A percentile compares a stretch with the other conserved stretches of the same genome.
Evolutionary conservation across 2,329 filamentous ascomycete species (phyloP).

Genomic region (Ploettnerulaceae sp.): DNA sequence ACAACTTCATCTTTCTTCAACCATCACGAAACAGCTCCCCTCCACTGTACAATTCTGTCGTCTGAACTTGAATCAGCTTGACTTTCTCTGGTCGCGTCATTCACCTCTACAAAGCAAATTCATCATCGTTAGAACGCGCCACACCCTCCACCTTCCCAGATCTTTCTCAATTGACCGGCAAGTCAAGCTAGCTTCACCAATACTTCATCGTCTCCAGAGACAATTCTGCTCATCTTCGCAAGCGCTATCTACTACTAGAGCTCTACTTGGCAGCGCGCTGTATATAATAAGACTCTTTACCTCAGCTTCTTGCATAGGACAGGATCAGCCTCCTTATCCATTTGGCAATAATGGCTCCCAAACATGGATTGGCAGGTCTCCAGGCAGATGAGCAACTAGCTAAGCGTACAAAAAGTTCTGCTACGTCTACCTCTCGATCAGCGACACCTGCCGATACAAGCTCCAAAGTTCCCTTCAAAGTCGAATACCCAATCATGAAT

Average conservation of each 20-base stretch:
- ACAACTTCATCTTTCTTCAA: neutral
- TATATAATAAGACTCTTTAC: no score
- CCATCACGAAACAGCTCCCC: neutral
- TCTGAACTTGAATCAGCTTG: neutral
- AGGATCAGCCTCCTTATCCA: neutral
- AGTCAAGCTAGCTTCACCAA: neutral
- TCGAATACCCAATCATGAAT: constrained; percentile 18
- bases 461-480: constrained; percentile 20
- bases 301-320: no score
- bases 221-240: no score
- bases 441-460: constrained; percentile 16
- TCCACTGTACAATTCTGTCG: neutral
- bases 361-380: constrained; percentile 21
- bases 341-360: constrained; percentile 27
- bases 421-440: constrained; percentile 18
- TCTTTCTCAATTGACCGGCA: neutral
- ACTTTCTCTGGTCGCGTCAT: neutral
- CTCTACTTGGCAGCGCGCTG: neutral
- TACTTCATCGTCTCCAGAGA: neutral
- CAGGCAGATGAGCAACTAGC: constrained; percentile 12
- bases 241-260: neutral
- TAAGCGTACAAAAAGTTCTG: constrained; percentile 27
- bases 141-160: neutral
- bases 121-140: neutral
- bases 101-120: neutral